phyloP scores from a whole-genome alignment of 164 flowering plant genomes.

The Magnolia officinalis region DNA sequence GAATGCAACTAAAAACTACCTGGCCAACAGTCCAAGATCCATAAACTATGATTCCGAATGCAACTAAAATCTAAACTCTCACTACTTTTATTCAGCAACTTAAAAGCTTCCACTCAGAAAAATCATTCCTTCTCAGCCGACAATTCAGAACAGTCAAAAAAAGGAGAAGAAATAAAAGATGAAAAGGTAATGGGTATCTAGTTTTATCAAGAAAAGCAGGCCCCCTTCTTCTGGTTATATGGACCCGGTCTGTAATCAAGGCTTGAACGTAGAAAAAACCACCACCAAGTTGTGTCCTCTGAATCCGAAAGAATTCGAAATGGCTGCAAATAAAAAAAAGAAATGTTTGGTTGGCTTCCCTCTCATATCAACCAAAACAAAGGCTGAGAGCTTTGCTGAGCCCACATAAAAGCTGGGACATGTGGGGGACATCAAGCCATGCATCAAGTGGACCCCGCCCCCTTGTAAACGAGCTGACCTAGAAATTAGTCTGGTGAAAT shows the following conservation, averaged over 20 bases:
- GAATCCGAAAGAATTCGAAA: constrained; percentile 90
- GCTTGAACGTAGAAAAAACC: constrained; percentile 76
- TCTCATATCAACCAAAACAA: background rate
- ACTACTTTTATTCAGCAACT: background rate
- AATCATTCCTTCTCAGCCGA: background rate
- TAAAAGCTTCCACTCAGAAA: background rate
- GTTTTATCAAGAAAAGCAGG: background rate
- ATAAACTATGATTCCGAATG: no score
- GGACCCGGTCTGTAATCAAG: constrained; percentile 22
- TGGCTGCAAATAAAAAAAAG: constrained; percentile 41
- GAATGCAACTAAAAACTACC: background rate
- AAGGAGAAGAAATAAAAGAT: background rate
- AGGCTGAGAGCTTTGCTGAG: background rate
- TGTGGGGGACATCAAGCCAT: background rate
- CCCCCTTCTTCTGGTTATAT: background rate
- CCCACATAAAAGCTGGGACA: background rate
- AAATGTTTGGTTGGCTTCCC: background rate
- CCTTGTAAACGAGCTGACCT: background rate
- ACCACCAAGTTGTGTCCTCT: constrained; percentile 96
- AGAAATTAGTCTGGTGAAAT: no score
- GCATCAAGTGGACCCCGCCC: background rate
- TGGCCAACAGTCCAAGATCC: no score
- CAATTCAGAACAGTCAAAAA: background rate
- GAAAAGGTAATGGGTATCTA: background rate
- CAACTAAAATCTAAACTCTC: background rate